Evolutionary conservation across 306 rosid genomes (phyloP).

Genomic region (Begonia masoniana): DNA sequence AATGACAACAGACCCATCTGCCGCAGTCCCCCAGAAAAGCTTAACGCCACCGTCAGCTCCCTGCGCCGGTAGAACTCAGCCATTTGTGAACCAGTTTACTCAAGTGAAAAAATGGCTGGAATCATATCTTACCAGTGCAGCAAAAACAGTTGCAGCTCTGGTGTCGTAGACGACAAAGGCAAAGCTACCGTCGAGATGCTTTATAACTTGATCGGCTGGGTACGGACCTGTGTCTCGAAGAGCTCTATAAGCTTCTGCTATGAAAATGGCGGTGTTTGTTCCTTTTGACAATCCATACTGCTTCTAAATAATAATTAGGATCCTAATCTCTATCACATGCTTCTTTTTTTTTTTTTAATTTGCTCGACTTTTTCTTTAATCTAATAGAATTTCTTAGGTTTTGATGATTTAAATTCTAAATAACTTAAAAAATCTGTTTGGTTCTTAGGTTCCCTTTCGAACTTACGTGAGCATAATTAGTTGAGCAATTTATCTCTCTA

Average conservation of each 20-base stretch:
- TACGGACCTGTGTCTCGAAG: constrained; percentile 92
- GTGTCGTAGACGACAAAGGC: constrained; percentile 96
- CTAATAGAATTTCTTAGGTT: too few species aligned
- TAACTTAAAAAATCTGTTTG: too few species aligned
- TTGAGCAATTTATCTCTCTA: too few species aligned
- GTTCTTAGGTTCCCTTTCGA: too few species aligned
- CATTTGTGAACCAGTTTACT: not conserved
- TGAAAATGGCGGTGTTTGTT: constrained; percentile 67
- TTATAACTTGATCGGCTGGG: constrained; percentile 92
- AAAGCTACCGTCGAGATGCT: constrained; percentile 89
- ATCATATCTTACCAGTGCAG: constrained; percentile 56
- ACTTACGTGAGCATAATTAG: too few species aligned
- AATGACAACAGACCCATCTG: constrained; percentile 92
- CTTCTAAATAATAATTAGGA: too few species aligned
- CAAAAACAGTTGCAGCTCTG: constrained; percentile 66
- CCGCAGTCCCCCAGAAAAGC: too few species aligned
- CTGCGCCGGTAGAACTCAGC: constrained; percentile 16
- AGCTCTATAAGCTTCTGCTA: constrained; percentile 82
- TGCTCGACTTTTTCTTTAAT: too few species aligned
- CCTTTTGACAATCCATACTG: constrained; percentile 73
- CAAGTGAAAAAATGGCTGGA: not conserved
- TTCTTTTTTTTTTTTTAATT: too few species aligned
- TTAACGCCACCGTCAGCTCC: too few species aligned
- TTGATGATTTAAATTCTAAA: too few species aligned
- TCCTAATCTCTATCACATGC: too few species aligned